Conservation (phyloP, 176 grass and related monocot genomes). For the Carex myosuroides region DNA sequence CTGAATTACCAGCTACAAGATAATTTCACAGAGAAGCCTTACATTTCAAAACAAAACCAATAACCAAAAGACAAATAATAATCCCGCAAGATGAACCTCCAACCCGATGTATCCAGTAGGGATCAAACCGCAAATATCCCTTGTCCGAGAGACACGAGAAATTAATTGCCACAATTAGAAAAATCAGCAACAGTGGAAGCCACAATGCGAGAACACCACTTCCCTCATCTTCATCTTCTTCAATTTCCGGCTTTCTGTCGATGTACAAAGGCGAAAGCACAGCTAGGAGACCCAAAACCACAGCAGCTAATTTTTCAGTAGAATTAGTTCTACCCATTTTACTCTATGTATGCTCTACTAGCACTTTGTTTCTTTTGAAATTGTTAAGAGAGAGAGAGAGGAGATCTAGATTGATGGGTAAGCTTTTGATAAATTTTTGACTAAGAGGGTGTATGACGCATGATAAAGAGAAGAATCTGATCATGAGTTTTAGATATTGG, state of each 20-base stretch:
- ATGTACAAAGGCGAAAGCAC: conserved; percentile 91
- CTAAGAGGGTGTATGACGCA: neutral
- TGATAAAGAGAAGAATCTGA: conserved; percentile 22
- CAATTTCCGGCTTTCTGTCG: conserved; percentile 31
- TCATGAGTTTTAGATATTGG: conserved; percentile 5
- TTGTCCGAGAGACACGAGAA: conserved; percentile 66
- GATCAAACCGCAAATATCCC: conserved; percentile 71
- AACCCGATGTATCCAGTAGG: conserved; percentile 90
- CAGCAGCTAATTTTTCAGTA: conserved; percentile 55
- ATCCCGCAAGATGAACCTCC: conserved; percentile 84
- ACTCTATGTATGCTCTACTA: neutral
- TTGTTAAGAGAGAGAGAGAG: neutral
- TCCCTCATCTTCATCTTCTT: conserved; percentile 33
- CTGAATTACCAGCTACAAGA: neutral
- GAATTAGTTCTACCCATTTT: conserved; percentile 56
- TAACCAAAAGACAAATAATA: conserved; percentile 62
- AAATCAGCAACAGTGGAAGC: conserved; percentile 61
- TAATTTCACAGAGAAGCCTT: conserved; percentile 52
- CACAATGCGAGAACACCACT: conserved; percentile 34
- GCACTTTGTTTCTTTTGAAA: neutral
- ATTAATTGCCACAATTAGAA: conserved; percentile 70
- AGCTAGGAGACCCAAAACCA: conserved; percentile 54
- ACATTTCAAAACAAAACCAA: conserved; percentile 92
- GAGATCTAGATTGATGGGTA: neutral
- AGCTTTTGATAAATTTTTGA: conserved; percentile 16